Evolutionary conservation across 2,329 filamentous ascomycete genomes (phyloP), one percentile per base, ranked within the genome.

Genomic region (Purpureocillium takamizusanense): DNA sequence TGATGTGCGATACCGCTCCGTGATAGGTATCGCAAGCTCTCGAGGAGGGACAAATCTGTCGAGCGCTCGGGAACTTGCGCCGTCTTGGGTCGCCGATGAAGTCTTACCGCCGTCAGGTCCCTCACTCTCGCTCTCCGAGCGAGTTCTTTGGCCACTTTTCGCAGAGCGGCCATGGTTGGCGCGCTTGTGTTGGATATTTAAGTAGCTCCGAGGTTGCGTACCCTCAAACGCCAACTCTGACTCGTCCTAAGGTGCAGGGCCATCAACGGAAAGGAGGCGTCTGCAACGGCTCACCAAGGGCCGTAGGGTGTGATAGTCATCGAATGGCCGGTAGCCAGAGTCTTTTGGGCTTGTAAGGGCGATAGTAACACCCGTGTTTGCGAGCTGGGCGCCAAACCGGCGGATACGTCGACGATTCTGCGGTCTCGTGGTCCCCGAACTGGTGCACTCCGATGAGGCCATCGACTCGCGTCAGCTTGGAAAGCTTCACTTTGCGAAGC

Each of bases 31-130:
- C 1, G 44, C 42, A 12, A 49, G 43, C 28, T 65, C 56, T 42
- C 70, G 59, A 8, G 53, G 53, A 11, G 73, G 68, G 4, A 78
- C 59, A 45, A 75, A 78, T 34, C 74, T 67, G 46, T 78, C 72
- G 3, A 63, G 56, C 5, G 42, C 42, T 8, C 49, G 52, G 10
- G 40, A 37, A 14, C 45, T 43, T 16, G 37, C 37, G 25, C 36
- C 29, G 10, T 27, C 10, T 6, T 15, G 14, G 16, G 31, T 33
- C 17, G 16, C 23, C 13, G 27, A 10, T 28, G 56, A 27, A 7
- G 50, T 50, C 10, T 25, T 10, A 25, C 10, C 5, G 21, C 21
- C 21, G 21, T 25, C 21, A 25, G 6, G 6, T 5, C 21, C 21
- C 6, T 25, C 21, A 5, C 10, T 10, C 21, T 25, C 21, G 10